These are phyloP conservation scores for Plantago lanceolata DNA, from an alignment of 305 asterid species.

Conservation along the genomic window DNA sequence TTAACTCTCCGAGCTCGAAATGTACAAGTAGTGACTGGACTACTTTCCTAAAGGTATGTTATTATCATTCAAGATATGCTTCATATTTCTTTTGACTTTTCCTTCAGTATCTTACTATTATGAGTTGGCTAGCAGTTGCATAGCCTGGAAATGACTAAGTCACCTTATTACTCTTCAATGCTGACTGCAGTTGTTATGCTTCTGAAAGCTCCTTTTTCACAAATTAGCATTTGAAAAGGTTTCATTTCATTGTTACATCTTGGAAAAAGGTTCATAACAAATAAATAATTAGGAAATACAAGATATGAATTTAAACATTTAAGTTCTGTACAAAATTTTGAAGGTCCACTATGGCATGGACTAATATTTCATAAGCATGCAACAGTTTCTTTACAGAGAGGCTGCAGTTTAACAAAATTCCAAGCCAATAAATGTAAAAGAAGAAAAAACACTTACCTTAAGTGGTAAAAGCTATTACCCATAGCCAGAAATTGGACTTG, in stretches of 20 bases:
- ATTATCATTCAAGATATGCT: conserved; percentile 5
- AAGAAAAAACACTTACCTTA: too few species aligned
- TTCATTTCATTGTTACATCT: conserved; percentile 4
- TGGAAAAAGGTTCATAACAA: conserved; percentile 1
- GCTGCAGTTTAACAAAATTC: too few species aligned
- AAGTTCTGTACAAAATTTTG: conserved; percentile 14
- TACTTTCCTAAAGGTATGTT: conserved; percentile 73
- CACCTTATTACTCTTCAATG: not conserved
- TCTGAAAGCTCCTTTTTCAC: not conserved
- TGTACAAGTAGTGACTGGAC: conserved; percentile 82
- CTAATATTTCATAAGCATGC: conserved; percentile 11
- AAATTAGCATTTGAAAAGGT: not conserved
- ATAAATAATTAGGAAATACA: conserved; percentile 7
- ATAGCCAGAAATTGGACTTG: too few species aligned
- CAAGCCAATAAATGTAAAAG: too few species aligned
- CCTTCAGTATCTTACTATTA: conserved; percentile 7
- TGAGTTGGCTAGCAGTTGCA: conserved; percentile 19
- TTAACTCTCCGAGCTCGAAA: conserved; percentile 85
- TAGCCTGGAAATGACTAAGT: conserved; percentile 15
- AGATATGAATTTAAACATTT: conserved; percentile 1
- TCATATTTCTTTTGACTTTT: conserved; percentile 15
- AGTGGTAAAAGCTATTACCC: too few species aligned
- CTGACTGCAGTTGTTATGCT: not conserved
- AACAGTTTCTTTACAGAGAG: not conserved
- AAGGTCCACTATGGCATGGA: conserved; percentile 4